These are phyloP conservation scores for Vachellia pachyceras DNA, from an alignment of 306 rosid genomes.

Conservation along the genomic window DNA sequence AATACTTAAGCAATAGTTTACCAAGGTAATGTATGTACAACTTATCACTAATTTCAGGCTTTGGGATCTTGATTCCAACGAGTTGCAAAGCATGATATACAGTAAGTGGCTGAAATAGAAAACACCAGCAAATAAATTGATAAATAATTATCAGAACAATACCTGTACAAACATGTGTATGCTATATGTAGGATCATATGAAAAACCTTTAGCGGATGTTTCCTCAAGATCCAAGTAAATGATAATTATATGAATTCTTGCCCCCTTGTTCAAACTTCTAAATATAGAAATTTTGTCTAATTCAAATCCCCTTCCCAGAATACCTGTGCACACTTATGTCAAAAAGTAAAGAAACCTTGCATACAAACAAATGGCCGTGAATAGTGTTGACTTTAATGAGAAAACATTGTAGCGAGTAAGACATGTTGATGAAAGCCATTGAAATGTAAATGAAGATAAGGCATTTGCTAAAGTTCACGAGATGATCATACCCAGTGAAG, in stretches of 20 bases:
- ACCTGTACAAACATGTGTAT: neutral
- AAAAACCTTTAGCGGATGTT: neutral
- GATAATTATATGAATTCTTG: neutral
- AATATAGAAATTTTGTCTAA: neutral
- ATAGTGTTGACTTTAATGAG: neutral
- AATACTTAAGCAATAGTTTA: constrained; percentile 41
- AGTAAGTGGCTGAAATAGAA: constrained; percentile 76
- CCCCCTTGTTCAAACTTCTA: neutral
- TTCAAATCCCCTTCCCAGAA: neutral
- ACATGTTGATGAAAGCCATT: constrained; percentile 15
- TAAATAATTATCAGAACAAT: constrained; percentile 13
- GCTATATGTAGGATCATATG: neutral
- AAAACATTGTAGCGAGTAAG: neutral
- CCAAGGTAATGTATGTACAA: constrained; percentile 87
- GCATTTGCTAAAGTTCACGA: constrained; percentile 14
- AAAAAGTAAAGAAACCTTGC: neutral
- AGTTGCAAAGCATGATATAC: constrained; percentile 69
- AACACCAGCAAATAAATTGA: neutral
- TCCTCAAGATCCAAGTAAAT: neutral
- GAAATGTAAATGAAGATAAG: constrained; percentile 25
- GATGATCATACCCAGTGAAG: constrained; percentile 83
- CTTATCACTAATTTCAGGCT: constrained; percentile 56
- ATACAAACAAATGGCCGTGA: neutral
- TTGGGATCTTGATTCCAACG: constrained; percentile 53
- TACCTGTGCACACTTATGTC: neutral